Evolutionary conservation across 2,329 filamentous ascomycete genomes (phyloP).

Genomic region (Pseudocercospora fijiensis): DNA sequence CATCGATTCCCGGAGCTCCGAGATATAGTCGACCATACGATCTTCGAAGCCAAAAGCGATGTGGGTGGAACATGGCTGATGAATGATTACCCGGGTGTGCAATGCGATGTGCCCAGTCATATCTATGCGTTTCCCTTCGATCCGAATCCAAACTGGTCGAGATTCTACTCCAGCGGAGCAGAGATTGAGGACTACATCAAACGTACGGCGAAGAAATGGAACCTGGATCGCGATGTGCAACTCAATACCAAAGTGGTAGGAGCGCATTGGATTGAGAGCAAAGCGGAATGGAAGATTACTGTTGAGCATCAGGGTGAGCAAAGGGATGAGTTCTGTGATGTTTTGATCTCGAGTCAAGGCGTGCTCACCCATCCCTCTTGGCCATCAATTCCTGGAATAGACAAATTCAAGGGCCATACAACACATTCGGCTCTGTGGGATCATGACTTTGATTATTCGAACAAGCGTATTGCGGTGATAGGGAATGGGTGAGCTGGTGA

Average conservation of each 20-base stretch:
- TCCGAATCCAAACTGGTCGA: constrained; percentile 16
- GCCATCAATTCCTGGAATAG: constrained; percentile 38
- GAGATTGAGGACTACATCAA: constrained; percentile 46
- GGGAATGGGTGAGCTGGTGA: constrained; percentile 37
- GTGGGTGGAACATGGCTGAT: constrained; percentile 13
- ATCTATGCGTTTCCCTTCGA: constrained; percentile 16
- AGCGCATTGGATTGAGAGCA: constrained; percentile 16
- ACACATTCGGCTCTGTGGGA: constrained; percentile 43
- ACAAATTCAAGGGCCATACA: constrained; percentile 39
- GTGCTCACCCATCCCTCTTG: constrained; percentile 14
- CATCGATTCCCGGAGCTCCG: constrained; percentile 7
- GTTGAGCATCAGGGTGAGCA: constrained; percentile 7
- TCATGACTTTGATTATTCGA: constrained; percentile 29
- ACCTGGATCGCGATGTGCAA: constrained; percentile 41
- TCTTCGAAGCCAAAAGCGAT: constrained; percentile 11
- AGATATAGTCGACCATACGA: background rate
- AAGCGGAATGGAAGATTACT: constrained; percentile 16
- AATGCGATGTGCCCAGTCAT: constrained; percentile 12
- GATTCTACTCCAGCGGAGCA: constrained; percentile 41
- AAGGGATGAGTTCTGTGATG: constrained; percentile 11
- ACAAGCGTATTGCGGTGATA: constrained; percentile 42
- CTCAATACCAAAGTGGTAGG: constrained; percentile 23
- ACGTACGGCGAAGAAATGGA: constrained; percentile 39
- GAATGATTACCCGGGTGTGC: constrained; percentile 11
- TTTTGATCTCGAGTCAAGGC: constrained; percentile 16